Base-by-base conservation (phyloP, 1,139 yeast species). In the Magnusiomyces tetraspermus region DNA sequence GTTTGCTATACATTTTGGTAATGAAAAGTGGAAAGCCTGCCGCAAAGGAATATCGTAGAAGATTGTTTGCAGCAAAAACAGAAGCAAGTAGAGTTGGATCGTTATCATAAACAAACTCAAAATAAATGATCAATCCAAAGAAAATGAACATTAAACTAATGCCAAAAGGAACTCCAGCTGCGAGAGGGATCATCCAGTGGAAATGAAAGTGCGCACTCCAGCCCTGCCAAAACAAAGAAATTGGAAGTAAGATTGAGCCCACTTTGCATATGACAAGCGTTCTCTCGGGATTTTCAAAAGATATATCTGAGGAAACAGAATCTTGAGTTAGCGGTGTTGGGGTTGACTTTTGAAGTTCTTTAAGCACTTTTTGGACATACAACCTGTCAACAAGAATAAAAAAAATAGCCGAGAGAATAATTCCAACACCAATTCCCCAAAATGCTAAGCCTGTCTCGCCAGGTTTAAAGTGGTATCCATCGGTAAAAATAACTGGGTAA, bases 1-100 rank as follows among this genome's bases (percentile, higher is more conserved):
- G 71, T 1, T 67, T 69, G 49, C 67, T 63, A 64, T 76, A 81
- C 73, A 84, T 71, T 53, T 78, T 78, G 23, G 78, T 71, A 2
- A 83, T 80, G 66, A 86, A 87, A 43, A 87, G 69, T 1, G 95
- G 95, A 70, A 87, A 86, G 0, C 85, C 79, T 6, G 85, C 84
- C 8, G 88, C 88, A 71, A 83, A 71, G 2, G 77, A 61, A 53
- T 85, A 82, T 62, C 95, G 75, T 51, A 83, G 71, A 57, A 86
- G 76, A 40, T 86, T 80, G 65, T 83, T 85, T 8, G 92, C 89
- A 5, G 94, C 95, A 66, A 85, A 74, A 1, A 88, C 94, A 10
- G 88, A 80, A 0, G 96, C 95, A 13, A 88, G 81, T 23, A 51
- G 42, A 11, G 41, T 31, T 2, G 53, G 48, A 23, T 0, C 90